Base-by-base conservation (phyloP, 495 filamentous ascomycete genomes). In the Neurospora sp. region DNA sequence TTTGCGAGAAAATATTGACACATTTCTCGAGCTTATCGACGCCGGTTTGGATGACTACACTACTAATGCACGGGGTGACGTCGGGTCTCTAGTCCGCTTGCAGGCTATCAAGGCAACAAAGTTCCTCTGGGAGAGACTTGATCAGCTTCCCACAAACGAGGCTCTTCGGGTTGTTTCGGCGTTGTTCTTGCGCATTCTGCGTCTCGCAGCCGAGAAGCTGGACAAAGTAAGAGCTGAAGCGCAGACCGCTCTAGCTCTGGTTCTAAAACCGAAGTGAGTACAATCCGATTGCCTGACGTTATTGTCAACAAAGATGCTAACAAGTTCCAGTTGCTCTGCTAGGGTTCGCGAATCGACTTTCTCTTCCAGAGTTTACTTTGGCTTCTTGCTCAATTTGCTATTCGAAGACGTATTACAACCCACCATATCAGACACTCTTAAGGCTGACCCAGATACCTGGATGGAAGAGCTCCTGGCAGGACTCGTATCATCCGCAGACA, bases 11-110 rank as follows among this genome's bases (percentile, higher is more conserved):
- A 80, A 80, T 45, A 73, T 78, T 4, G 69, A 41, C 4, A 69
- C 76, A 14, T 81, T 89, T 47, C 70, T 84, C 0, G 72, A 77
- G 45, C 79, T 86, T 35, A 82, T 87, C 39, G 81, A 73, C 27
- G 84, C 78, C 75, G 90, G 85, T 10, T 78, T 98, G 59, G 91
- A 96, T 71, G 94, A 99, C 78, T 98, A 98, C 75, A 94, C 92
- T 0, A 92, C 92, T 10, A 94, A 92, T 75, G 87, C 92, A 47
- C 86, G 93, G 9, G 96, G 96, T 14, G 96, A 99, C 77, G 85
- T 98, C 71, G 96, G 96, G 4, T 96, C 93, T 3, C 87, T 91
- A 39, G 91, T 95, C 14, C 86, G 96, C 14, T 77, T 93, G 16
- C 91, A 94, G 77, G 94, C 92, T 39, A 86, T 97, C 27, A 86